Base-by-base conservation (phyloP, 441 rosid species). In the Monsonia emarginata region DNA sequence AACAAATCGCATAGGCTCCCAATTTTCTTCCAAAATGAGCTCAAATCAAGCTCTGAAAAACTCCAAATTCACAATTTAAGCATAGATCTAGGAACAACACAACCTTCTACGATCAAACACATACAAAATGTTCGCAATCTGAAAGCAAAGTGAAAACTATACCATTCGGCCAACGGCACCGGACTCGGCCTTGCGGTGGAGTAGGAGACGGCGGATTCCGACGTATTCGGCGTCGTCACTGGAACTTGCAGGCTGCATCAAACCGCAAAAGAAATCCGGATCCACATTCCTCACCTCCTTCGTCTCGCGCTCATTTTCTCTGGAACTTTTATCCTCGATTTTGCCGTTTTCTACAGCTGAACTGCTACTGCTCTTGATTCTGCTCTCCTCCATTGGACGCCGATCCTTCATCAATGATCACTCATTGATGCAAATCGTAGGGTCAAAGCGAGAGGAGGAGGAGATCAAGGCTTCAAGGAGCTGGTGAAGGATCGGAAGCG, bases 121-220 rank as follows among this genome's bases (percentile, higher is more conserved):
- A 11, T 13, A 14, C 4, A 11, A 32, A 65, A 50, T 32, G 40
- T 13, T n/a, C 16, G 48, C 25, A 16, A 64, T 58, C 22, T 57
- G 56, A 27, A 31, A 69, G 50, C 48, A 68, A 66, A 27, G 38
- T 46, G 42, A 34, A 9, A 65, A 78, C 73, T 73, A 76, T 76
- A 93, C 96, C 27, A 80, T 65, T 69, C 96, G 97, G 66, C 88
- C 86, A 76, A 66, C 72, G 44, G 52, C 65, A 65, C 91, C 87
- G 40, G 89, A 77, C 56, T 82, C 83, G 14, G 88, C 81, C 79
- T 93, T 90, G 42, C 89, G 85, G 59, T 73, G 84, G 60, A 93
- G 96, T 65, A 93, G 92, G 62, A 90, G 80, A 19, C 95, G 92
- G 38, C 96, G 96, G 61, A 85, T 74, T 68, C 90, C 96, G 70